These are phyloP conservation scores for Gentiana straminea DNA, from an alignment of 257 asterid species.

Conservation along the genomic window DNA sequence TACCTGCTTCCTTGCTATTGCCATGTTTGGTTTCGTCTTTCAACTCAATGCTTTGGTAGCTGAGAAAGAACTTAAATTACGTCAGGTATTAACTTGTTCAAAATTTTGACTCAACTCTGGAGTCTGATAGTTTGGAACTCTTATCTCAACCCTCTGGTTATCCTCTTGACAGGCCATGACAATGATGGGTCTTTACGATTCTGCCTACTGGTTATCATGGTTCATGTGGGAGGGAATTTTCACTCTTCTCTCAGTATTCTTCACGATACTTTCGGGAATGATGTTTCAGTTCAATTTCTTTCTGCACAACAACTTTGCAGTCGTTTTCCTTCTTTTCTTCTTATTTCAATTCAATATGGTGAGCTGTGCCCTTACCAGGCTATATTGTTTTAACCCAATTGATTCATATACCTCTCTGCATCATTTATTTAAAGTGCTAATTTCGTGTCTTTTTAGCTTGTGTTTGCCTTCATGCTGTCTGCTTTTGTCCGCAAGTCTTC, in stretches of 20 bases:
- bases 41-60: conserved; percentile 66
- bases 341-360: conserved; percentile 85
- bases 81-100: conserved; percentile 49
- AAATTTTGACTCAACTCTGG: conserved; percentile 2
- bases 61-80: conserved; percentile 91
- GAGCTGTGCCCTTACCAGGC: conserved; percentile 16
- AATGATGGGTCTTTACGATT: conserved; percentile 88
- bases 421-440: not conserved
- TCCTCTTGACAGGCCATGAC: conserved; percentile 57
- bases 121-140: conserved; percentile 6
- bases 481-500: conserved; percentile 76
- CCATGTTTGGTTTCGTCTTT: conserved; percentile 90
- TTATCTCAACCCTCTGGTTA: conserved; percentile 9
- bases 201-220: conserved; percentile 92
- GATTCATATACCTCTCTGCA: not conserved
- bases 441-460: conserved; percentile 37
- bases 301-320: conserved; percentile 57
- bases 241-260: conserved; percentile 49
- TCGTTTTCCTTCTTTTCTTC: conserved; percentile 67
- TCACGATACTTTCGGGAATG: conserved; percentile 79
- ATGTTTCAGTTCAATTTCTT: conserved; percentile 85
- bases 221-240: conserved; percentile 74
- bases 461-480: conserved; percentile 79
- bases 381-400: not conserved
- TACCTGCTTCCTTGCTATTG: conserved; percentile 79